phyloP scores from a whole-genome alignment of 768 basidiomycete genomes.

The Harrya chromipes region DNA sequence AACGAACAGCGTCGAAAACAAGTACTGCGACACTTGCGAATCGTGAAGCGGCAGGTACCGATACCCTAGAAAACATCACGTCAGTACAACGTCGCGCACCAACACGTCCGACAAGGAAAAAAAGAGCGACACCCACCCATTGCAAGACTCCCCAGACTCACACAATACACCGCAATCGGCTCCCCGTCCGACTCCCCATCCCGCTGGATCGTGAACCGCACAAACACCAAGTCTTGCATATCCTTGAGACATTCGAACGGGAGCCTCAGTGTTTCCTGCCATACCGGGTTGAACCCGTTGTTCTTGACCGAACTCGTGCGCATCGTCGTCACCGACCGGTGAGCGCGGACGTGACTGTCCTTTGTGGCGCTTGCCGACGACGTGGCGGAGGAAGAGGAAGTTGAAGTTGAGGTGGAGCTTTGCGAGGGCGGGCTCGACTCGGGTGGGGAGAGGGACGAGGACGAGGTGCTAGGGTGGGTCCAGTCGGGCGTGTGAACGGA shows the following conservation, averaged over 20 bases:
- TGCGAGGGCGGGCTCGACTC: slow-evolving; percentile 2
- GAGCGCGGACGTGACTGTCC: slow-evolving; percentile 18
- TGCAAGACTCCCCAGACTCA: slow-evolving; percentile 66
- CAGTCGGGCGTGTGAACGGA: slow-evolving; percentile 76
- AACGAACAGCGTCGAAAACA: slow-evolving; percentile 94
- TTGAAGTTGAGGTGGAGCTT: slow-evolving; percentile 2
- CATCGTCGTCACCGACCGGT: slow-evolving; percentile 47
- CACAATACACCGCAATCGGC: slow-evolving; percentile 72
- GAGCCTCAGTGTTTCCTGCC: slow-evolving; percentile 67
- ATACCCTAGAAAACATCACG: slow-evolving; percentile 53
- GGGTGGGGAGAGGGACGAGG: slow-evolving; percentile 9
- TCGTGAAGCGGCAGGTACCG: slow-evolving; percentile 91
- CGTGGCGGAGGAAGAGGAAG: neutral
- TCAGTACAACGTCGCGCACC: neutral
- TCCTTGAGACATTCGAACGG: slow-evolving; percentile 75
- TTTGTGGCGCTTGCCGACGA: slow-evolving; percentile 16
- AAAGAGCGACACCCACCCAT: slow-evolving; percentile 48
- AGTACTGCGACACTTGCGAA: slow-evolving; percentile 76
- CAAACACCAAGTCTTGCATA: slow-evolving; percentile 83
- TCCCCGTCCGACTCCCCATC: slow-evolving; percentile 58
- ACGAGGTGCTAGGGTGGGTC: slow-evolving; percentile 33
- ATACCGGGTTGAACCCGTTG: slow-evolving; percentile 90
- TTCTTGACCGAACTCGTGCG: slow-evolving; percentile 69
- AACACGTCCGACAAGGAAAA: too few relatives aligned
- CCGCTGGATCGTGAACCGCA: slow-evolving; percentile 72